phyloP scores from a whole-genome alignment of 2,329 filamentous ascomycete genomes.

The Fusarium nisikadoi region DNA sequence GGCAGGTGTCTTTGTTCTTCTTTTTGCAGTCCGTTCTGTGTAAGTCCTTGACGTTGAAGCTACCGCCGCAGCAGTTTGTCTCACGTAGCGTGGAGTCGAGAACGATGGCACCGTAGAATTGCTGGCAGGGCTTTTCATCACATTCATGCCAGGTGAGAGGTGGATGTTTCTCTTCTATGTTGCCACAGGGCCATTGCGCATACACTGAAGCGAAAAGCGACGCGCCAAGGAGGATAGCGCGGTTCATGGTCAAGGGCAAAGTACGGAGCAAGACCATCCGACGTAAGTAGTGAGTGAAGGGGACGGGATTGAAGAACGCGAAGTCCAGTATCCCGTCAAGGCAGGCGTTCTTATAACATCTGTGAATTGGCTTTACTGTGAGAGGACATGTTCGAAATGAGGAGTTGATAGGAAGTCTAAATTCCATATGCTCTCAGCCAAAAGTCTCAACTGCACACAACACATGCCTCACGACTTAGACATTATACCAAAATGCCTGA shows the following conservation, averaged over 20 bases:
- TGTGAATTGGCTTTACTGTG: no score
- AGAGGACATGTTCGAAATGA: not conserved
- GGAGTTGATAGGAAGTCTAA: not conserved
- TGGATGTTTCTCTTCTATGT: not conserved
- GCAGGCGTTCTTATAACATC: no score
- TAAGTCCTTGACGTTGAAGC: not conserved
- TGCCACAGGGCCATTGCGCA: not conserved
- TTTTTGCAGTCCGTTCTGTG: not conserved
- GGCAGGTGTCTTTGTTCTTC: not conserved
- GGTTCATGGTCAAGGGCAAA: not conserved
- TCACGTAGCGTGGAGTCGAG: not conserved
- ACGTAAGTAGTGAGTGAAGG: not conserved
- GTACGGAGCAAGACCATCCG: not conserved
- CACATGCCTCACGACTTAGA: not conserved
- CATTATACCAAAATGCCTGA: no score
- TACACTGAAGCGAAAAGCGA: not conserved
- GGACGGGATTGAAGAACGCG: not conserved
- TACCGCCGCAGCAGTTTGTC: not conserved
- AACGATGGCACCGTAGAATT: not conserved
- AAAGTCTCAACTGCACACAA: not conserved
- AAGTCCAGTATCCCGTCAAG: rapidly evolving
- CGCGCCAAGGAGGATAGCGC: not conserved
- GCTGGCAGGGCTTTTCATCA: not conserved
- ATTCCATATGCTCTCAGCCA: not conserved
- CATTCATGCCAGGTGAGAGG: not conserved